phyloP scores from a whole-genome alignment of 257 asterid genomes.

The Solanum etuberosum region DNA sequence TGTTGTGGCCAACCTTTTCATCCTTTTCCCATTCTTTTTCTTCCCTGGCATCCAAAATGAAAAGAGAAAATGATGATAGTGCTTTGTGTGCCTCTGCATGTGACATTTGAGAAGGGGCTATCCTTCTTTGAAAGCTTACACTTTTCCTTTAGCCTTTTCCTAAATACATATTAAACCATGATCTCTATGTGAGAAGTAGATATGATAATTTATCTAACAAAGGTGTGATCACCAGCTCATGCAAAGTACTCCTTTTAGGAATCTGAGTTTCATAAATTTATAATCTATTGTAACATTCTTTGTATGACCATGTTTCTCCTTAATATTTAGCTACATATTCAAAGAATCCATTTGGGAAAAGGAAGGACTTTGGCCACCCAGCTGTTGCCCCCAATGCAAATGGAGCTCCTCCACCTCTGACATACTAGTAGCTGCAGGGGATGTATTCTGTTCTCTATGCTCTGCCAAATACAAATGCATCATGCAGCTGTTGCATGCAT shows the following conservation, averaged over 20 bases:
- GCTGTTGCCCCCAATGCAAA: slow-evolving; percentile 36
- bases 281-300: not conserved
- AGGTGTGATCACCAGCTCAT: not conserved
- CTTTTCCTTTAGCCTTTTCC: not conserved
- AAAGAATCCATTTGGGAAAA: slow-evolving; percentile 93
- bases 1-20: not conserved
- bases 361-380: slow-evolving; percentile 58
- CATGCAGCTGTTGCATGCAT: slow-evolving; percentile 90
- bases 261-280: not conserved
- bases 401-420: slow-evolving; percentile 54
- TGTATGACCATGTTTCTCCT: slow-evolving; percentile 25
- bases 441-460: slow-evolving; percentile 66
- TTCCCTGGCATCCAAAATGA: not conserved
- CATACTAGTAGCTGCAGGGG: slow-evolving; percentile 87
- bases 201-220: not conserved
- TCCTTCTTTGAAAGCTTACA: not conserved
- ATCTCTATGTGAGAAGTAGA: not conserved
- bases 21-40: not conserved
- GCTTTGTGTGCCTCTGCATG: not conserved
- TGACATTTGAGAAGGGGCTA: not conserved
- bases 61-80: not conserved
- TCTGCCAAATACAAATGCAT: slow-evolving; percentile 66
- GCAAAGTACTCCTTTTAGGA: not conserved
- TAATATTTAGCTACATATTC: slow-evolving; percentile 76
- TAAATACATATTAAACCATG: not conserved